These are phyloP conservation scores for Coriaria nepalensis DNA, from an alignment of 306 rosid genomes.

Conservation along the genomic window DNA sequence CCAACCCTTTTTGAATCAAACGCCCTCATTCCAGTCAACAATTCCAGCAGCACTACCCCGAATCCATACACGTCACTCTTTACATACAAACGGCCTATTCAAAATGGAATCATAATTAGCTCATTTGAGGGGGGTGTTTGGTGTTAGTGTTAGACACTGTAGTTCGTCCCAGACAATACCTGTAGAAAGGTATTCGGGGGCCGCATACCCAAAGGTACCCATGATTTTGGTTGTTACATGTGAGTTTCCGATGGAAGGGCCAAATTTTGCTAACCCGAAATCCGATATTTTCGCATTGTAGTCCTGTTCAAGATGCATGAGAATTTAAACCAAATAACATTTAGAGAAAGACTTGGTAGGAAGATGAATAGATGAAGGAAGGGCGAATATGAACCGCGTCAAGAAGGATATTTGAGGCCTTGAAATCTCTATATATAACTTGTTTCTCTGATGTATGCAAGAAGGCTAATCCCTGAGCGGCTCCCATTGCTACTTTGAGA, in stretches of 20 bases:
- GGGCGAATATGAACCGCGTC: slow-evolving; percentile 43
- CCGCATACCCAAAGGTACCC: slow-evolving; percentile 82
- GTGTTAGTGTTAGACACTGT: too few relatives aligned
- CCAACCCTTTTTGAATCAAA: slow-evolving; percentile 30
- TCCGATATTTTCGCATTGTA: slow-evolving; percentile 75
- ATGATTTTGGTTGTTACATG: slow-evolving; percentile 80
- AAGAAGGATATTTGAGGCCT: slow-evolving; percentile 83
- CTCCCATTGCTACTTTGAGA: slow-evolving; percentile 65
- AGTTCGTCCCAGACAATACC: too few relatives aligned
- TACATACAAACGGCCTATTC: slow-evolving; percentile 75
- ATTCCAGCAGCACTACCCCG: slow-evolving; percentile 13
- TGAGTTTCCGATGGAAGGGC: slow-evolving; percentile 57
- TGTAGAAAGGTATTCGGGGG: slow-evolving; percentile 80
- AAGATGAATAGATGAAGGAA: background rate
- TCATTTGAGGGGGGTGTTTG: too few relatives aligned
- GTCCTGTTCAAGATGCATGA: slow-evolving; percentile 24
- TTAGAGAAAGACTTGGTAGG: background rate
- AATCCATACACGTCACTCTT: slow-evolving; percentile 38
- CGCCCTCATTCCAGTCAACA: slow-evolving; percentile 62
- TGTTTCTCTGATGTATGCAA: slow-evolving; percentile 60
- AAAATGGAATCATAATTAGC: too few relatives aligned
- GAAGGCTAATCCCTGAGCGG: slow-evolving; percentile 79
- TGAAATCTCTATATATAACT: slow-evolving; percentile 87
- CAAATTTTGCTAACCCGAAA: slow-evolving; percentile 82
- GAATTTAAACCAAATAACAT: background rate